Evolutionary conservation across 352 stramenopile genomes (phyloP).

Genomic region (Thraustochytrium sp.): DNA sequence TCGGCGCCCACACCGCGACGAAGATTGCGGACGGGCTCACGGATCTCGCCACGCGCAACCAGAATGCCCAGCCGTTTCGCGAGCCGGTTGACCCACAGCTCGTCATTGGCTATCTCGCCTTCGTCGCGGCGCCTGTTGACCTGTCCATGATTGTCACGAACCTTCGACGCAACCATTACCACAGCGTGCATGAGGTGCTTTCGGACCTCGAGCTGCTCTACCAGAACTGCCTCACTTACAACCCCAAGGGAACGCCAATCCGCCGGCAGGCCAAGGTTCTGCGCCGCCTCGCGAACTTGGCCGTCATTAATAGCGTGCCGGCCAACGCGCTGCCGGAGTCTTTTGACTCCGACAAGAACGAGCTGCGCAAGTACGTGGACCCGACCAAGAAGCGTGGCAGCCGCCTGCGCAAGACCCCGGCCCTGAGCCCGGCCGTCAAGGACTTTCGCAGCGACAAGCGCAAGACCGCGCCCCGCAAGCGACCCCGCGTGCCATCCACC

Average conservation of each 20-base stretch:
- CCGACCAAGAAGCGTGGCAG: neutral
- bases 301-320: neutral
- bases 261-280: neutral
- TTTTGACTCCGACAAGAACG: slow-evolving; percentile 11
- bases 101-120: neutral
- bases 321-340: neutral
- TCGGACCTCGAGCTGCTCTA: neutral
- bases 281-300: neutral
- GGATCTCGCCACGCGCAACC: neutral
- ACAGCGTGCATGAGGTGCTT: slow-evolving; percentile 4
- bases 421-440: neutral
- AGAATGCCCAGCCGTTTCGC: neutral
- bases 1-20: neutral
- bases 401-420: neutral
- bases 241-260: neutral
- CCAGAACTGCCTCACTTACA: slow-evolving; percentile 32
- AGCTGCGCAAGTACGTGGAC: neutral
- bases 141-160: neutral
- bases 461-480: neutral
- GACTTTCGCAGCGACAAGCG: neutral
- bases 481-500: neutral
- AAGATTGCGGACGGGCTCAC: neutral
- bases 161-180: neutral
- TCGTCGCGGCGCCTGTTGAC: neutral
- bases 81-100: neutral